Evolutionary conservation across 2,329 filamentous ascomycete genomes (phyloP).

Genomic region (Chalara sp.): DNA sequence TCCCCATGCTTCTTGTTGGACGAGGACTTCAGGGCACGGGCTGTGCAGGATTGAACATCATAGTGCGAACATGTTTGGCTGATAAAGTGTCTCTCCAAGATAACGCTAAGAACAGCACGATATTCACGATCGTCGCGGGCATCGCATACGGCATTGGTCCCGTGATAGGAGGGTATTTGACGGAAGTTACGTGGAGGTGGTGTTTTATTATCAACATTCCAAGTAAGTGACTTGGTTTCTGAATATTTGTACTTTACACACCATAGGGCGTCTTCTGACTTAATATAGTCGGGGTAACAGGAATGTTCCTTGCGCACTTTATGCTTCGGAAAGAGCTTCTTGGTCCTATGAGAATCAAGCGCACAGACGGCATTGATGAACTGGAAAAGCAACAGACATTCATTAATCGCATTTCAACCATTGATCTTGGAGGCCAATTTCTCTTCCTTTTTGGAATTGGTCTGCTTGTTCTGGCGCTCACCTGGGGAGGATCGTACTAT

Average conservation of each 20-base stretch:
- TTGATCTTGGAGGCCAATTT: constrained; percentile 49
- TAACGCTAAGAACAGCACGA: constrained; percentile 54
- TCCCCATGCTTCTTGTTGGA: constrained; percentile 54
- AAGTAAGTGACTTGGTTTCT: not conserved
- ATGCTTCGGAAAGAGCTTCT: constrained; percentile 53
- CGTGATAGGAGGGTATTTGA: constrained; percentile 50
- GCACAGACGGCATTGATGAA: constrained; percentile 38
- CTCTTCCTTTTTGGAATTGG: constrained; percentile 38
- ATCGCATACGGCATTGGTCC: constrained; percentile 52
- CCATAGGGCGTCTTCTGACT: not conserved
- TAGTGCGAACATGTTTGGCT: constrained; percentile 55
- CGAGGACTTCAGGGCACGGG: constrained; percentile 56
- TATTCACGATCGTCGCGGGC: constrained; percentile 54
- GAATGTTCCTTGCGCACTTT: constrained; percentile 46
- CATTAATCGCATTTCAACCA: constrained; percentile 39
- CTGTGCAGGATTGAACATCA: constrained; percentile 53
- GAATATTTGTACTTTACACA: too few relatives aligned
- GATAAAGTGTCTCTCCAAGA: constrained; percentile 57
- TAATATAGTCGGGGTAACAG: constrained; percentile 36
- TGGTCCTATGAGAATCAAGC: constrained; percentile 35
- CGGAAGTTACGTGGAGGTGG: constrained; percentile 54
- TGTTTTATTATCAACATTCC: constrained; percentile 60
- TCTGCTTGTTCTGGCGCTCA: constrained; percentile 37
- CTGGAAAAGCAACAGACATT: constrained; percentile 6
- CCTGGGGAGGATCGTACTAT: constrained; percentile 37